These are phyloP conservation scores for Musa balbisiana DNA, from an alignment of 202 grass and related monocot species.

Conservation along the genomic window DNA sequence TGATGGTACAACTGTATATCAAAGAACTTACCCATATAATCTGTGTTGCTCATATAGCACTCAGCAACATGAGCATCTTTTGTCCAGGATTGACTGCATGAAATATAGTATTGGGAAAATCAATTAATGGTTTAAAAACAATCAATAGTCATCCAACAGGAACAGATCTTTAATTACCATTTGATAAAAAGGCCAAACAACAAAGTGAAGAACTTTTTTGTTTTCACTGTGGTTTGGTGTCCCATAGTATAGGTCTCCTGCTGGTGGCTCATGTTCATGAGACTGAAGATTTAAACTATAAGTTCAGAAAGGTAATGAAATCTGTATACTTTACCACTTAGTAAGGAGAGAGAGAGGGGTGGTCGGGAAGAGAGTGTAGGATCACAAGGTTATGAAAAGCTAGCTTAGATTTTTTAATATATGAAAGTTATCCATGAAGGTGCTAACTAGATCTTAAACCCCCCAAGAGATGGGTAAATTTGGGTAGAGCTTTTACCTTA, in stretches of 20 bases:
- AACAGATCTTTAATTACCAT: background rate
- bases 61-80: conserved; percentile 38
- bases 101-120: background rate
- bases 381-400: background rate
- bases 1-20: background rate
- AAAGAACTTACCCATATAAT: conserved; percentile 75
- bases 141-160: background rate
- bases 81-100: conserved; percentile 59
- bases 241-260: background rate
- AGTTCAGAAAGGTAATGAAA: background rate
- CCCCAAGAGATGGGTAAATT: background rate
- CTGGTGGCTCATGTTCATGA: background rate
- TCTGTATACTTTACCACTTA: background rate
- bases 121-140: background rate
- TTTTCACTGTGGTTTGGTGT: background rate
- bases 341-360: background rate
- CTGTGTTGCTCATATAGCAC: conserved; percentile 41
- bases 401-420: background rate
- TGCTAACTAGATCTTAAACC: background rate
- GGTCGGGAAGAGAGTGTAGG: background rate
- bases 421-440: background rate
- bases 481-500: conserved; percentile 40
- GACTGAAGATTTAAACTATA: background rate
- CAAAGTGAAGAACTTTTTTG: background rate
- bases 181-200: background rate